phyloP scores from a whole-genome alignment of 176 grass and related monocot species.

The Oryza glumipatula region DNA sequence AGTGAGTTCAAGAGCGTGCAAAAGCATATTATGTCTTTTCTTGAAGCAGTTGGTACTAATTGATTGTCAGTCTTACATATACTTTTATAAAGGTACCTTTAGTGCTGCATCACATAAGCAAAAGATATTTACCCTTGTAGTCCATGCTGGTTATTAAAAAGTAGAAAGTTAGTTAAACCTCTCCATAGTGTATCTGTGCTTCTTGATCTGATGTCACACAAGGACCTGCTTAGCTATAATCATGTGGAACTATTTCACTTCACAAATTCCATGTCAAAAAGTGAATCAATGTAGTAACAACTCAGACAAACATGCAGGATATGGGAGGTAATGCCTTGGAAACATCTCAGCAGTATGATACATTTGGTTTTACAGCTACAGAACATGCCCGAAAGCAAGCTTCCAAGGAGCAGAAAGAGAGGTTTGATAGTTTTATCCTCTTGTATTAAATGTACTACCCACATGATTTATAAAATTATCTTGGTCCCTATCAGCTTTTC shows the following conservation, averaged over 20 bases:
- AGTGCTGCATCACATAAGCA: conserved; percentile 6
- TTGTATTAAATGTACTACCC: background rate
- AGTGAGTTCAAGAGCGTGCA: background rate
- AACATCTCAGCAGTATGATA: conserved; percentile 93
- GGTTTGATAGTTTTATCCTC: conserved; percentile 53
- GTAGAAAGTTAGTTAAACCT: conserved; percentile 2
- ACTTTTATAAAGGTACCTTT: conserved; percentile 14
- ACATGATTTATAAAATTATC: conserved; percentile 9
- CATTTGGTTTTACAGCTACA: conserved; percentile 91
- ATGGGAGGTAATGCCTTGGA: conserved; percentile 88
- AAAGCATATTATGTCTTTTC: background rate
- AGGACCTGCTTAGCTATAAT: background rate
- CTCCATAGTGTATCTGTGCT: background rate
- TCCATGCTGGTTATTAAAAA: conserved; percentile 3
- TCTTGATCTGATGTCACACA: conserved; percentile 1
- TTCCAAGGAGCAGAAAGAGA: conserved; percentile 83
- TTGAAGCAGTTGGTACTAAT: conserved; percentile 2
- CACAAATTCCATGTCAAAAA: background rate
- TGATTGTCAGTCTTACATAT: background rate
- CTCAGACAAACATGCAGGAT: conserved; percentile 48
- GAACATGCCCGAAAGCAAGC: conserved; percentile 80
- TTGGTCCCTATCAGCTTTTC: background rate
- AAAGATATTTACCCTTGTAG: background rate
- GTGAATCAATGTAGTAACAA: conserved; percentile 20
- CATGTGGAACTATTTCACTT: conserved; percentile 19